Base-by-base conservation (phyloP, 192 early-diverging fungal genomes). In the Backusella psychrophila region DNA sequence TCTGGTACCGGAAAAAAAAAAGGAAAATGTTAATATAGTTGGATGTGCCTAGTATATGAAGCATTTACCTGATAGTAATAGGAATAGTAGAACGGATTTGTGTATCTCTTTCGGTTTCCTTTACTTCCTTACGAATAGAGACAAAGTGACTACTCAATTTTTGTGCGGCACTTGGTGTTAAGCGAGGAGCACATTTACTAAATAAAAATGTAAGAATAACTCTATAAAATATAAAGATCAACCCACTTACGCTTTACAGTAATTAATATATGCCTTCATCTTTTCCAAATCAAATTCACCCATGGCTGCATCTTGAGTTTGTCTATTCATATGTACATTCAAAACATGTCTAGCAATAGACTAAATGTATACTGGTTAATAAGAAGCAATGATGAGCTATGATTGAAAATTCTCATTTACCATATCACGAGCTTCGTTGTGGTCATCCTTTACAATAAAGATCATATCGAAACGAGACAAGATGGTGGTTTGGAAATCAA, bases 381-480 rank as follows among this genome's bases (percentile, higher is more conserved):
- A 33, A 59, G 31, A 33, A 33, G 33, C 33, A 71, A 3, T 72
- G 42, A 44, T 39, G 9, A 1, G 1, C 11, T 38, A 17, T 31
- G 19, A 21, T 23, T 33, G 52, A 36, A n/a, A 6, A 23, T 0
- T 38, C 15, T 49, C 34, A 9, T 68, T 76, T 84, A 91, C 91
- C 83, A 86, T 87, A 89, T 99, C 98, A 34, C 95, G 91, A 78
- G 83, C 85, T 77, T 96, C 96, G 78, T 97, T 96, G 77, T 99
- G 97, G 81, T 96, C 97, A 84, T 99, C 98, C 77, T 94, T 94
- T 38, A 99, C 92, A 78, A 99, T 98, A 75, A 99, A 99, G 76
- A 99, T 99, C 91, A 99, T 93, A 85, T 99, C 98, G 73, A 99
- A 99, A 85, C 98, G 92, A 56, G 98, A 99, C 85, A 99, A 90